Percentiles rank a stretch among this genome's conserved stretches.
Evolutionary conservation across 176 grass and related monocot species (phyloP).

Genomic region (Microstegium vimineum): DNA sequence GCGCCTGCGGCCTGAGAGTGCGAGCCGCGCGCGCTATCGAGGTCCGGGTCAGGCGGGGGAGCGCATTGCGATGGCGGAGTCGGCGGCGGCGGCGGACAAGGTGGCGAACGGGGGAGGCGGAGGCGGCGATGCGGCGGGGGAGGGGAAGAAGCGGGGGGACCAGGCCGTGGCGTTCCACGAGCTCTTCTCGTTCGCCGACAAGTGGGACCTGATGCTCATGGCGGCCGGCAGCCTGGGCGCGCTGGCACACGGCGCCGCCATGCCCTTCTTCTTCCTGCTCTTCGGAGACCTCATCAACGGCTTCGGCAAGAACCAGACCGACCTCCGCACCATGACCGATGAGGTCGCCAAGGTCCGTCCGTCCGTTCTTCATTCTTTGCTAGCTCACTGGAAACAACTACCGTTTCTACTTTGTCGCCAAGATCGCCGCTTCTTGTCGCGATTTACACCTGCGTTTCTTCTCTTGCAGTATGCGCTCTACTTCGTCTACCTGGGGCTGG

Average conservation of each 20-base stretch:
- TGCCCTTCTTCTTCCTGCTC: constrained; percentile 98
- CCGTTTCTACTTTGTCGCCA: background rate
- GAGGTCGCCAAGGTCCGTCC: constrained; percentile 98
- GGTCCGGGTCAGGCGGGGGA: background rate
- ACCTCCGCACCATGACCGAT: constrained; percentile 84
- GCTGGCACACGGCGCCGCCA: constrained; percentile 85
- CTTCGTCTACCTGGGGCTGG: constrained; percentile 94
- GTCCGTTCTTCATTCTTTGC: background rate
- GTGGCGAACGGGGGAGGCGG: constrained; percentile 16
- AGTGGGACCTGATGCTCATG: constrained; percentile 82
- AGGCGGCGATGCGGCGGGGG: constrained; percentile 25
- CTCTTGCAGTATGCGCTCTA: constrained; percentile 79
- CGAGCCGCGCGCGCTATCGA: background rate
- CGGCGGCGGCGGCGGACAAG: constrained; percentile 29
- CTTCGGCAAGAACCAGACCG: constrained; percentile 92
- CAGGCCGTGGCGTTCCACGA: constrained; percentile 83
- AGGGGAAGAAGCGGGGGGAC: constrained; percentile 72
- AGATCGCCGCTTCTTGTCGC: no score
- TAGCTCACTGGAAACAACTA: background rate
- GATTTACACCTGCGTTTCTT: background rate
- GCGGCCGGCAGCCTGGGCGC: constrained; percentile 64
- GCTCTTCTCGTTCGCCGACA: constrained; percentile 80
- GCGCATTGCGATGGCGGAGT: constrained; percentile 45
- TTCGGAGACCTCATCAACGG: constrained; percentile 97
- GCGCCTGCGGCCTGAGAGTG: constrained; percentile 26